Percentiles rank a stretch among this genome's conserved stretches.
Evolutionary conservation across 148 eudicot genomes (phyloP).

Genomic region (Hydrangea macrophylla): DNA sequence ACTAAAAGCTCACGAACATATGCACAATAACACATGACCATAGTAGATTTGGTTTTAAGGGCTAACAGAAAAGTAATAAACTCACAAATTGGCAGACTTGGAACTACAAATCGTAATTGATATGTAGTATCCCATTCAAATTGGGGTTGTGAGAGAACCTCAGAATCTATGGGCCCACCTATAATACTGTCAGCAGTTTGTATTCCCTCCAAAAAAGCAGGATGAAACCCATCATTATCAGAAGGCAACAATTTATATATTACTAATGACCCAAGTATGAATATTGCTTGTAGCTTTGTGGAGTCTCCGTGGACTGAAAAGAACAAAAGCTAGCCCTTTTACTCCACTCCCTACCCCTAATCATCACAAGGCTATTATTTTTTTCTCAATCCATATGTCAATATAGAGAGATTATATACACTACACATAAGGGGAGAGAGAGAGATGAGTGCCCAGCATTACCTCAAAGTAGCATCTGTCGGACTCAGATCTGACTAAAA

Average conservation of each 20-base stretch:
- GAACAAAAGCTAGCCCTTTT: conserved; percentile 89
- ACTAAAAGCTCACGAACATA: conserved; percentile 5
- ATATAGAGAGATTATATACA: too few relatives aligned
- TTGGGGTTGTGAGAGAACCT: conserved; percentile 79
- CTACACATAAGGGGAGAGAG: too few relatives aligned
- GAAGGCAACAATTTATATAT: conserved; percentile 81
- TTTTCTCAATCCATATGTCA: too few relatives aligned
- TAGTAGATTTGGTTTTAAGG: neutral
- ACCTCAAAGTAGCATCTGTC: too few relatives aligned
- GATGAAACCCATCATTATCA: conserved; percentile 57
- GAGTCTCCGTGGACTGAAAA: conserved; percentile 87
- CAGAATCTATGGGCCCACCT: conserved; percentile 88
- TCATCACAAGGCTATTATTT: too few relatives aligned
- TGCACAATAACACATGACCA: conserved; percentile 1
- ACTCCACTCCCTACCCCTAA: too few relatives aligned
- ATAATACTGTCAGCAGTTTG: conserved; percentile 69
- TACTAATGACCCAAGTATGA: conserved; percentile 72
- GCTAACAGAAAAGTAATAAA: neutral
- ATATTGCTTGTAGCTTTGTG: conserved; percentile 87
- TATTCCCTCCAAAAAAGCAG: conserved; percentile 71
- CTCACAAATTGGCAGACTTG: neutral
- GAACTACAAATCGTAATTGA: conserved; percentile 35
- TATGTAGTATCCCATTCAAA: conserved; percentile 86
- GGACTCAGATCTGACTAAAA: too few relatives aligned
- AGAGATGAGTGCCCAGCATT: too few relatives aligned